These are phyloP conservation scores for Elasticomyces elasticus DNA, from an alignment of 495 filamentous ascomycete genomes.

Conservation along the genomic window DNA sequence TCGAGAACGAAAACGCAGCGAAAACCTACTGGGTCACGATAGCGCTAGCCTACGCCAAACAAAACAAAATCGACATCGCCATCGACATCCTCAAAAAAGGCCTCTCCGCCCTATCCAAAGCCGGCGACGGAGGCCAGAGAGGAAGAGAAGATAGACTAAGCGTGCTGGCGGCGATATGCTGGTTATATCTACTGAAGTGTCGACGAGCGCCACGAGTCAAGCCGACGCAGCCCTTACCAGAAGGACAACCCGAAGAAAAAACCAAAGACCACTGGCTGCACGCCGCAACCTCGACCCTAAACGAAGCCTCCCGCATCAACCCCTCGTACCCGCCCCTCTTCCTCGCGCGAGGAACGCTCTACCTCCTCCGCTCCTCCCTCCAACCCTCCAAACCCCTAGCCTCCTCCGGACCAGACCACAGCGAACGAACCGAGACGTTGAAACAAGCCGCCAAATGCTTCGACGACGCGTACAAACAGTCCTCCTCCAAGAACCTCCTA, in stretches of 20 bases:
- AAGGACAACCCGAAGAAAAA: constrained; percentile 53
- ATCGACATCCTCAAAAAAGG: constrained; percentile 88
- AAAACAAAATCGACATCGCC: constrained; percentile 81
- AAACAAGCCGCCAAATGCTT: constrained; percentile 81
- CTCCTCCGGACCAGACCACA: constrained; percentile 52
- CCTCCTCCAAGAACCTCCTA: constrained; percentile 77
- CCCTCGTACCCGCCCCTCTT: constrained; percentile 80
- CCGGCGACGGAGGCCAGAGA: constrained; percentile 58
- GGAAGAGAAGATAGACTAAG: constrained; percentile 88
- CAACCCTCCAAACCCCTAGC: constrained; percentile 59
- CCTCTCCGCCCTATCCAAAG: constrained; percentile 58
- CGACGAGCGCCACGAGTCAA: constrained; percentile 67
- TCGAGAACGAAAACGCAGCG: constrained; percentile 83
- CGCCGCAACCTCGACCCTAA: constrained; percentile 77
- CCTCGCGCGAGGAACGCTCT: constrained; percentile 83
- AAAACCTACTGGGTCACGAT: constrained; percentile 92
- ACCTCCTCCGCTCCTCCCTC: constrained; percentile 76
- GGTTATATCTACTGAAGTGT: constrained; percentile 87
- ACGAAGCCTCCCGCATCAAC: constrained; percentile 89
- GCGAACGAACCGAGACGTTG: constrained; percentile 68
- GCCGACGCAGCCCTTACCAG: constrained; percentile 28
- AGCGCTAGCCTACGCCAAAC: constrained; percentile 93
- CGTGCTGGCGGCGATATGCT: constrained; percentile 74
- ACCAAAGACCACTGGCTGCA: constrained; percentile 91
- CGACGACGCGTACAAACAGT: constrained; percentile 79